Percentiles rank a stretch among this genome's conserved stretches.
These are phyloP conservation scores for Eleusine indica DNA, from an alignment of 176 grass and related monocot genomes.

Conservation along the genomic window DNA sequence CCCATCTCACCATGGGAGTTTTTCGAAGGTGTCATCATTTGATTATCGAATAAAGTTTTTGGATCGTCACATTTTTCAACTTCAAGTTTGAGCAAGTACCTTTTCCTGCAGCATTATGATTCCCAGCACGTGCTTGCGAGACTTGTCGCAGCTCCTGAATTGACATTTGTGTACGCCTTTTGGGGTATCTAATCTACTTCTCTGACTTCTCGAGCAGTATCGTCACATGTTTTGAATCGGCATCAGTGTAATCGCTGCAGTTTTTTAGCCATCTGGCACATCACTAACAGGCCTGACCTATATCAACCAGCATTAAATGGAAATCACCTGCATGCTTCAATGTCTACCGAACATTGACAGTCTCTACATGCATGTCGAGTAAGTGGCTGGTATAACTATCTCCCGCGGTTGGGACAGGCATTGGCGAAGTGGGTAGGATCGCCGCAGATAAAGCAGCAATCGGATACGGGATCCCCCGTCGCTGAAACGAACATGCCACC, in stretches of 20 bases:
- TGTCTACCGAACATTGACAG: neutral
- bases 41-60: slow-evolving; percentile 25
- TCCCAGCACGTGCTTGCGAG: slow-evolving; percentile 31
- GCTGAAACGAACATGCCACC: slow-evolving; percentile 73
- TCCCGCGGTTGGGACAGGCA: slow-evolving; percentile 65
- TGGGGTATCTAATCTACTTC: neutral
- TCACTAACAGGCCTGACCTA: neutral
- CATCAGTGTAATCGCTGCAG: neutral
- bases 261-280: neutral
- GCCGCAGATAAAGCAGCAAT: slow-evolving; percentile 76
- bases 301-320: neutral
- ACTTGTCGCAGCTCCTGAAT: slow-evolving; percentile 13
- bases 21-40: slow-evolving; percentile 41
- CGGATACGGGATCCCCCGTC: slow-evolving; percentile 64
- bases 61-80: slow-evolving; percentile 36
- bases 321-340: neutral
- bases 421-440: slow-evolving; percentile 92
- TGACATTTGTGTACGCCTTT: slow-evolving; percentile 17
- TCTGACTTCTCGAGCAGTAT: slow-evolving; percentile 1
- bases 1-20: neutral
- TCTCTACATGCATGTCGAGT: neutral
- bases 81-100: slow-evolving; percentile 35
- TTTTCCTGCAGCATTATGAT: slow-evolving; percentile 23
- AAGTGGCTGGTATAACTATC: slow-evolving; percentile 28
- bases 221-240: neutral